Evolutionary conservation across 495 filamentous ascomycete genomes (phyloP).

Genomic region (Tuber microsphaerosporum): DNA sequence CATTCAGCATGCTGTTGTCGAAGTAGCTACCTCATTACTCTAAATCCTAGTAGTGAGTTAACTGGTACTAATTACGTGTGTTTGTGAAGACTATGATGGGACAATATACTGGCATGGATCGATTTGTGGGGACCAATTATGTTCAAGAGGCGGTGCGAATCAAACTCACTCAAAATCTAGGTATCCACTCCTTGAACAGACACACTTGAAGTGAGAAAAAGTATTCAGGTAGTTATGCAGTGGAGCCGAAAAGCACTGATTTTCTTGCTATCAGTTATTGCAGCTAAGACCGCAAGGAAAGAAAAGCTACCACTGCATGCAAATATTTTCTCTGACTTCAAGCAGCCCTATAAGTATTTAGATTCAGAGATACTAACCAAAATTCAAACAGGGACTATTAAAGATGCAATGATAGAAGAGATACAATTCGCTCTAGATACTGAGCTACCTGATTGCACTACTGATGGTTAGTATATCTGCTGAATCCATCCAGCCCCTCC

Average conservation of each 20-base stretch:
- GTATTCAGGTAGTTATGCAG: background rate
- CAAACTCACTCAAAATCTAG: background rate
- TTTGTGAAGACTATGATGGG: background rate
- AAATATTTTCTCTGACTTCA: too few species aligned
- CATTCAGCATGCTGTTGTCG: background rate
- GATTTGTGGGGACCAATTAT: background rate
- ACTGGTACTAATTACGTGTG: background rate
- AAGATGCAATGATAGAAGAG: conserved; percentile 19
- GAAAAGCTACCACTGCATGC: background rate
- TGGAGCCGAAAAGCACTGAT: background rate
- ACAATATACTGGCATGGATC: conserved; percentile 3
- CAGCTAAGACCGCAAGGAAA: background rate
- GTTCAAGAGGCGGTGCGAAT: background rate
- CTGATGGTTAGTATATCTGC: conserved; percentile 2
- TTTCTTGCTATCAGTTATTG: background rate
- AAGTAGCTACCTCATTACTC: background rate
- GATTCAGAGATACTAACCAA: background rate
- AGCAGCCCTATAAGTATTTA: background rate
- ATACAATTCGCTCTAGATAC: conserved; percentile 13
- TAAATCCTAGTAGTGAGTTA: too few species aligned
- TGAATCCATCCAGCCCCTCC: too few species aligned
- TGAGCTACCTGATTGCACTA: conserved; percentile 14
- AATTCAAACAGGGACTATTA: conserved; percentile 18
- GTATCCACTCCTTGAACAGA: background rate
- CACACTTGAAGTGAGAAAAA: background rate